Evolutionary conservation across 495 filamentous ascomycete genomes (phyloP).

Genomic region (Neurospora pannonica): DNA sequence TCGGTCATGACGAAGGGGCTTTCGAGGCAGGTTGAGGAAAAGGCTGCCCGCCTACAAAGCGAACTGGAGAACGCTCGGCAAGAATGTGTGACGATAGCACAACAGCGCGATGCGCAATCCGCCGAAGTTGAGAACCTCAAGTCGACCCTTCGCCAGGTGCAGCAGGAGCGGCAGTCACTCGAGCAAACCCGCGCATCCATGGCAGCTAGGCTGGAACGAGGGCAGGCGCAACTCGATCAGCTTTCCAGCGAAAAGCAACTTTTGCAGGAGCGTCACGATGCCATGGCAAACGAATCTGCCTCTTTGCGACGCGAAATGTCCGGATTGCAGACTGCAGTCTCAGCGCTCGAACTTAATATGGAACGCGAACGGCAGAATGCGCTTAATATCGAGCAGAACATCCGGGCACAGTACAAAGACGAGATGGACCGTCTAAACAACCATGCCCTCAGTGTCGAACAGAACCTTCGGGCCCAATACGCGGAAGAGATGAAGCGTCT

Average conservation of each 20-base stretch:
- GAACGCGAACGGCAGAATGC: conserved; percentile 52
- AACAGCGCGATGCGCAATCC: conserved; percentile 26
- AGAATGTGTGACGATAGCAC: conserved; percentile 42
- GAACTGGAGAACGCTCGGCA: conserved; percentile 53
- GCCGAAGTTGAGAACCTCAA: conserved; percentile 40
- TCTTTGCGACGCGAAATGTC: conserved; percentile 55
- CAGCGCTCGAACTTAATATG: conserved; percentile 49
- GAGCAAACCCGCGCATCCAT: conserved; percentile 48
- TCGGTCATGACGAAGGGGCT: conserved; percentile 69
- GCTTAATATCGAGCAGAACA: conserved; percentile 46
- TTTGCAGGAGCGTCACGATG: conserved; percentile 58
- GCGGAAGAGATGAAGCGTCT: conserved; percentile 53
- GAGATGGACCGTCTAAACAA: conserved; percentile 53
- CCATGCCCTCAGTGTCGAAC: conserved; percentile 48
- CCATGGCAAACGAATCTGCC: conserved; percentile 57
- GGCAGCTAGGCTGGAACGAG: conserved; percentile 45
- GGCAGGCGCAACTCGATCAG: conserved; percentile 47
- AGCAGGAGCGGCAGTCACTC: conserved; percentile 40
- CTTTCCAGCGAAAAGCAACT: conserved; percentile 58
- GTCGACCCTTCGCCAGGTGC: conserved; percentile 28
- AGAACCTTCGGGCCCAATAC: conserved; percentile 47
- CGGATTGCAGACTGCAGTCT: conserved; percentile 43
- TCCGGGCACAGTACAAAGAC: conserved; percentile 49
- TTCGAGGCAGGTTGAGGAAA: conserved; percentile 66
- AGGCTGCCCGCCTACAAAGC: conserved; percentile 51